Evolutionary conservation across 306 rosid genomes (phyloP).

Genomic region (Vigna nakashimae): DNA sequence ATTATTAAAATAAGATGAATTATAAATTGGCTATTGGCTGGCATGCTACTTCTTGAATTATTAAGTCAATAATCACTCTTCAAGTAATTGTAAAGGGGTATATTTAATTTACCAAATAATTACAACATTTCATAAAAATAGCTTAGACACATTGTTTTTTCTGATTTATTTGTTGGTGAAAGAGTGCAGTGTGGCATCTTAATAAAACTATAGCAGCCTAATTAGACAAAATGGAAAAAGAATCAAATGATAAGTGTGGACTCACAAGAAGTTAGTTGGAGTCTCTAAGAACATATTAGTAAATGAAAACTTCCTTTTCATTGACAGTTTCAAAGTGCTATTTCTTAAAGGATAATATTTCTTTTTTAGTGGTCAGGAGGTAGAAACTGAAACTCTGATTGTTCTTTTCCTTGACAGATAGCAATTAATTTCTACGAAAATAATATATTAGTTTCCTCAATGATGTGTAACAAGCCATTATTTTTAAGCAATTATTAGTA

Average conservation of each 20-base stretch:
- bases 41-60: slow-evolving; percentile 35
- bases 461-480: neutral
- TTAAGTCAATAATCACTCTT: neutral
- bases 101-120: too few species aligned
- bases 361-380: neutral
- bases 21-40: slow-evolving; percentile 42
- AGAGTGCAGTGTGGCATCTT: neutral
- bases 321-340: slow-evolving; percentile 39
- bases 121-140: too few species aligned
- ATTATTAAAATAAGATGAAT: slow-evolving; percentile 15
- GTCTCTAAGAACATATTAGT: neutral
- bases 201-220: slow-evolving; percentile 18
- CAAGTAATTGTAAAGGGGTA: neutral
- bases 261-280: slow-evolving; percentile 14
- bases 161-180: neutral
- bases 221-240: slow-evolving; percentile 21
- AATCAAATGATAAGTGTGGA: slow-evolving; percentile 31
- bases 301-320: slow-evolving; percentile 23
- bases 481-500: slow-evolving; percentile 38
- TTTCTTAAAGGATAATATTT: slow-evolving; percentile 4
- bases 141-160: neutral
- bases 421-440: slow-evolving; percentile 2
- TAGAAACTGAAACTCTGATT: slow-evolving; percentile 11
- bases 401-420: neutral
- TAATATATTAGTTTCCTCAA: neutral